phyloP scores from a whole-genome alignment of 2,329 filamentous ascomycete genomes.

The Aspergillus arachidicola region DNA sequence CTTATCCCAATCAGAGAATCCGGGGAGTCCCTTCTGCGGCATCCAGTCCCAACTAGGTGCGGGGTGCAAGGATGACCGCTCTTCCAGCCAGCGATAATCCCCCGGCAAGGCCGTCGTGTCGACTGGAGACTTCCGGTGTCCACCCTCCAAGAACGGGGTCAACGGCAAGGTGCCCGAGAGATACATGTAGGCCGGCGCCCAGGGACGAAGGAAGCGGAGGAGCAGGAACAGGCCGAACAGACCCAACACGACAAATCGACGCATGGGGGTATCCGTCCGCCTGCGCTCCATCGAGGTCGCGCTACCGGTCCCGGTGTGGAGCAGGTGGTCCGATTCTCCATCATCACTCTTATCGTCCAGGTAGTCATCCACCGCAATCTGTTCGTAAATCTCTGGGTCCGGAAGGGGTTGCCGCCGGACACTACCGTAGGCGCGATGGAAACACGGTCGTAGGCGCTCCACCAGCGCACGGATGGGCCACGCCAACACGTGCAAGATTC shows the following conservation, averaged over 20 bases:
- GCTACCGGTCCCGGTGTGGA: slow-evolving; percentile 15
- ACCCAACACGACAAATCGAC: slow-evolving; percentile 25
- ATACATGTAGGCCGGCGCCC: slow-evolving; percentile 29
- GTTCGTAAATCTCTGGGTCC: slow-evolving; percentile 27
- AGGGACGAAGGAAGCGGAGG: slow-evolving; percentile 31
- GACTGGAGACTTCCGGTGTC: slow-evolving; percentile 23
- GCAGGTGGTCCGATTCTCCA: slow-evolving; percentile 20
- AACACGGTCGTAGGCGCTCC: slow-evolving; percentile 13
- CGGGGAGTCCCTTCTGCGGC: slow-evolving; percentile 22
- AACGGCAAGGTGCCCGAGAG: slow-evolving; percentile 29
- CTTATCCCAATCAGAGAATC: slow-evolving; percentile 31
- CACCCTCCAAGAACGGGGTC: slow-evolving; percentile 24
- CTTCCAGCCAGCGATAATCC: slow-evolving; percentile 26
- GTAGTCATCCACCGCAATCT: slow-evolving; percentile 28
- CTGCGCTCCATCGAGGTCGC: slow-evolving; percentile 11
- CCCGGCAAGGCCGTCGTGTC: slow-evolving; percentile 21
- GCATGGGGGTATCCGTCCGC: slow-evolving; percentile 6
- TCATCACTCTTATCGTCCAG: slow-evolving; percentile 27
- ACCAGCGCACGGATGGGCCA: slow-evolving; percentile 24
- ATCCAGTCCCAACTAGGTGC: slow-evolving; percentile 30
- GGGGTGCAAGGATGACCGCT: slow-evolving; percentile 19
- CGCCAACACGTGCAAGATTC: slow-evolving; percentile 28
- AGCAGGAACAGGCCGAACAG: slow-evolving; percentile 25
- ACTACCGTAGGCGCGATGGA: slow-evolving; percentile 12
- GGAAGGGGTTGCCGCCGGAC: slow-evolving; percentile 13